Percentiles rank a stretch among this genome's conserved stretches.
Evolutionary conservation across 2,329 filamentous ascomycete genomes (phyloP).

Genomic region (Fusarium metavorans): DNA sequence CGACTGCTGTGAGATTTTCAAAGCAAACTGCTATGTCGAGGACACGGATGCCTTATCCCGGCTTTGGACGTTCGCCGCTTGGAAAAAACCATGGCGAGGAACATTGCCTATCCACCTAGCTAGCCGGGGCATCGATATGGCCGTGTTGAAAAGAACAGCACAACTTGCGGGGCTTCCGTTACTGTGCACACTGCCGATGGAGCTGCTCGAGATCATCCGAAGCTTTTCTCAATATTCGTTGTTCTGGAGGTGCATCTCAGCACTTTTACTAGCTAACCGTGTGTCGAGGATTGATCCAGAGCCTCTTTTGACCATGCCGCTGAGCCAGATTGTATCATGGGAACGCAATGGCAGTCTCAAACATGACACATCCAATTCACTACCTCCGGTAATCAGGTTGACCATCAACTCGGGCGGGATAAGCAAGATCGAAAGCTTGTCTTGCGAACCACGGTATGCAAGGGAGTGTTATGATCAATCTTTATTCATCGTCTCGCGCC

Average conservation of each 20-base stretch:
- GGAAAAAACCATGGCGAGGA: background rate
- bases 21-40: background rate
- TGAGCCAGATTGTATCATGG: background rate
- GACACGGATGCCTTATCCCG: background rate
- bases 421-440: background rate
- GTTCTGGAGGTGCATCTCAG: constrained; percentile 1
- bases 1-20: background rate
- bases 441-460: background rate
- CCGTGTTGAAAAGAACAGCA: background rate
- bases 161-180: background rate
- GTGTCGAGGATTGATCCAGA: background rate
- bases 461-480: background rate
- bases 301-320: background rate
- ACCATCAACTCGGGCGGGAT: background rate
- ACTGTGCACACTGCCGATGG: background rate
- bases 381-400: background rate
- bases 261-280: background rate
- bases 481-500: background rate
- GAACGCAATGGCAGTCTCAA: background rate
- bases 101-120: background rate
- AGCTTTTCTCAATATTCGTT: background rate
- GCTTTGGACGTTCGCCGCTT: background rate
- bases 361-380: background rate
- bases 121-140: background rate
- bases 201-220: constrained; percentile 3